Evolutionary conservation across 257 asterid species (phyloP), one percentile per base, ranked within the genome.

Genomic region (Asclepias syriaca): DNA sequence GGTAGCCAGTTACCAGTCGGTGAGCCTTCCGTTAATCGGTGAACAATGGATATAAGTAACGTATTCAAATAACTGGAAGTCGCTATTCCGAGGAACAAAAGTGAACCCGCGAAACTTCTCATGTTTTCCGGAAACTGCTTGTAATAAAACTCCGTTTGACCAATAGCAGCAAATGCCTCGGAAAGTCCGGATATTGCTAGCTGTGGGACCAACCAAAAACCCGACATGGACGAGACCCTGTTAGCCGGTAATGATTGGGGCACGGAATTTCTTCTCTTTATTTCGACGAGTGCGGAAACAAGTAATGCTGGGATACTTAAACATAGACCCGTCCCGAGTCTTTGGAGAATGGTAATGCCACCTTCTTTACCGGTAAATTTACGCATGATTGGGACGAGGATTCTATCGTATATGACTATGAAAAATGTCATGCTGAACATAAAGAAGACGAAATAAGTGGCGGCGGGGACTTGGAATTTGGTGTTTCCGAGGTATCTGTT

Each of bases 111-210:
- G 6, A 92, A 43, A 71, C 97, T 92, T 81, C 90, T 86, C 96
- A 92, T 89, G 64, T 89, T 89, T 87, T 92, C 97, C 0, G 97
- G 97, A 72, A 88, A 86, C 78, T 92, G 90, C 75, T 85, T 88
- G 73, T 89, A 87, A 73, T 75, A 92, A 40, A 89, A 86, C 67
- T 92, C 97, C 2, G 80, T 66, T 70, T 88, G 96, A 0, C 88
- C 97, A n/a, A 88, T 86, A 8, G 88, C 79, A 16, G 83, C 75
- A 58, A 88, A 88, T 18, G 89, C 95, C 80, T 92, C 97, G 0
- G 96, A 87, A 1, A 89, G 51, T 19, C 97, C 97, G 0, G 84
- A 82, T 18, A 89, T 49, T 1, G 83, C 81, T 46, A 88, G 80
- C 83, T 89, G 96, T 3, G 97, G 97, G 32, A 89, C 77, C 58